Base-by-base conservation (phyloP, 805 yeast species). In the Debaryomyces tyrocola region DNA sequence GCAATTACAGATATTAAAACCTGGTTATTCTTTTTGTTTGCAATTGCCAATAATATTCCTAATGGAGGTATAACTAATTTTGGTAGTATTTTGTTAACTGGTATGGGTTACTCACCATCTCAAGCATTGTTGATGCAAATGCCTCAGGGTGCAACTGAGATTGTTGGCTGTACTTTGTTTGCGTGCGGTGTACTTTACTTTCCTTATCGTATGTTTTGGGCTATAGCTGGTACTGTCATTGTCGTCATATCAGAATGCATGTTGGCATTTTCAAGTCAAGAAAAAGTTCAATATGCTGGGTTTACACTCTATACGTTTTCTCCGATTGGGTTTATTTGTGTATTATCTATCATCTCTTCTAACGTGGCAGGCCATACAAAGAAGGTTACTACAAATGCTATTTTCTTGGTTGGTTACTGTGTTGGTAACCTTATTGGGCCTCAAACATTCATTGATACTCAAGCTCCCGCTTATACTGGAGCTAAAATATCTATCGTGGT, bases 11-110 rank as follows among this genome's bases (percentile, higher is more conserved):
- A 63, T 66, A 56, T 61, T 55, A 56, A 63, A 58, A 62, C 75
- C 53, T 57, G 74, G 74, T 31, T 53, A 50, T 64, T 47, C 64
- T 66, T 53, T 55, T 60, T 53, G 36, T 63, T 49, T 42, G 68
- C 60, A 31, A 55, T 54, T 9, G 46, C 51, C 11, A 48, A 45
- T n/a, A 58, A 66, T 45, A 63, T 70, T 43, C 73, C 74, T 10
- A 69, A 68, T 48, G 74, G 74, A 15, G 73, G 70, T 6, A 46
- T 61, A 15, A 68, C 74, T 24, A 68, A 62, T 56, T 57, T 71
- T 54, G 63, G 73, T 43, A 49, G 69, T 43, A 62, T 68, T 15
- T 50, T 69, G 15, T 49, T 66, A 40, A 55, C 55, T 24, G 52
- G 46, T 41, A 56, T 62, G 41, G 57, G 56, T 7, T 63, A 54